Base-by-base conservation (phyloP, 495 filamentous ascomycete genomes). In the Talaromyces trachyspermus region DNA sequence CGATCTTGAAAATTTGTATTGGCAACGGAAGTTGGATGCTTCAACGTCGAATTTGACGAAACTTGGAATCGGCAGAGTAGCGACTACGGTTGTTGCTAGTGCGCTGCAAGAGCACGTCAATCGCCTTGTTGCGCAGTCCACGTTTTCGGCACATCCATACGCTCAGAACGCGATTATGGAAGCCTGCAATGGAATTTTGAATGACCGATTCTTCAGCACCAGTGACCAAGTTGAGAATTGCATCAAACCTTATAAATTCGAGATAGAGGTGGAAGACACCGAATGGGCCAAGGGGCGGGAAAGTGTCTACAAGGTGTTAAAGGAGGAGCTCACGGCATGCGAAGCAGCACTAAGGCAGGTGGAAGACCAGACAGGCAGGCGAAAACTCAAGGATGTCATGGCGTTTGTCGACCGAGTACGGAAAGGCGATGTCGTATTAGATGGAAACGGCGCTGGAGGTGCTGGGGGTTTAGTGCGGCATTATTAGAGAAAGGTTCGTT, bases 211-310 rank as follows among this genome's bases (percentile, higher is more conserved):
- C 54, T 96, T 95, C 68, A 89, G 88, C 59, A 97, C 94, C 2
- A 88, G 85, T 53, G 92, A 99, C 59, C 91, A 96, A 61, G 89
- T 99, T n/a, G 92, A 99, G 63, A 96, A 96, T 58, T 97, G 92
- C 59, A 91, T 99, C 71, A 99, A 99, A 61, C 92, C 92, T 2
- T 99, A 89, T 71, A 99, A 97, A 60, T 97, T 84, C 54, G 88
- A 96, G 49, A 92, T 97, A 40, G 92, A 99, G 58, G 81, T 97
- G 38, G 86, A 95, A 52, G 85, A 88, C 17, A 70, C 79, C 5
- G 94, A 97, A 61, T 99, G 92, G 92, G 63, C 70, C 4, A 79
- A 84, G 48, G 89, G 88, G 1, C 69, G 89, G 49, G 88, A 92
- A 14, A 89, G 89, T 53, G 79, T 88, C 26, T 74, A 78, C 47